Base-by-base conservation (phyloP, 495 filamentous ascomycete genomes). In the Neurospora cerealis region DNA sequence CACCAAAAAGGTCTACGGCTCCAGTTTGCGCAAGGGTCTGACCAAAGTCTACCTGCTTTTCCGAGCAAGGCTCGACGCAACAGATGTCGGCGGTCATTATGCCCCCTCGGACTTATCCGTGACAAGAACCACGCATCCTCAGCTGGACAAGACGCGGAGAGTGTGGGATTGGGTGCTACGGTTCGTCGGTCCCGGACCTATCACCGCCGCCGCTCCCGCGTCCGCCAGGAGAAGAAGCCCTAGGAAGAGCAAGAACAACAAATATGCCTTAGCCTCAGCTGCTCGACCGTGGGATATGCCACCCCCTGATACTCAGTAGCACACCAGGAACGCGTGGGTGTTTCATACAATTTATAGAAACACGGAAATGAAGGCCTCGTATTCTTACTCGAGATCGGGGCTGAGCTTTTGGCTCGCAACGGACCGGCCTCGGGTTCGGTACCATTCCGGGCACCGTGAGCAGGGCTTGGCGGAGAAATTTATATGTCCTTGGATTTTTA, bases 131-230 rank as follows among this genome's bases (percentile, higher is more conserved):
- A 78, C 72, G 7, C 85, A 90, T 80, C 85, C 81, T 70, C 88
- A 87, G 78, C 78, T 89, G 39, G 83, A 84, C 60, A 96, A 93
- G 82, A 87, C 90, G 44, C 83, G 84, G 77, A 86, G 83, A 72
- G 93, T 96, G 69, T 85, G 86, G 72, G 87, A 91, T 72, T 97
- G 94, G 94, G 88, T 92, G 66, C 80, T 89, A 71, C 83, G 84
- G 69, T 96, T 95, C 83, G 91, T 96, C 72, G 90, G 87, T 5
- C 44, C 28, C 2, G 74, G 54, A 34, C 54, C 54, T 34, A 66
- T 66, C 54, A 66, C 54, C 6, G 15, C 28, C 15, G 54, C 54
- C 54, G 54, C 5, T 34, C 54, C 28, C 6, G 54, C 15, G 54
- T 9, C 15, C 28, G 28, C 6, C 54, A 62, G 13, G 54, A 62